Base-by-base conservation (phyloP, 441 rosid species). In the Jatropha podagrica region DNA sequence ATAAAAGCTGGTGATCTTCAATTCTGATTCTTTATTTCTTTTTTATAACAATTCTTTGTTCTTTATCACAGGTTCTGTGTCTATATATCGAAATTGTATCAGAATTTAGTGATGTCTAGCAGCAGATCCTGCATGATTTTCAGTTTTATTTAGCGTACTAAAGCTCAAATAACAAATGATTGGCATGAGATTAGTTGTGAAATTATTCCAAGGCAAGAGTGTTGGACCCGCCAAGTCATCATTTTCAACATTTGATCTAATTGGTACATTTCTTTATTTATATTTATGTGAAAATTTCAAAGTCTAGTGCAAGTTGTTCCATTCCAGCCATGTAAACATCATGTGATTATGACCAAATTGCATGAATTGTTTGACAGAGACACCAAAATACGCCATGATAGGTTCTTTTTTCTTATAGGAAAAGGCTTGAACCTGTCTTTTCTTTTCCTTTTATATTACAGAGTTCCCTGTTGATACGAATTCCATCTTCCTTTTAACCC, bases 281-380 rank as follows among this genome's bases (percentile, higher is more conserved):
- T 62, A 32, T 68, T 61, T 2, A 41, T 23, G 63, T 73, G 7
- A 32, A 52, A 40, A 42, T 20, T 32, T 65, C 61, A 69, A 69
- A 71, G 58, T 46, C 7, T 17, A 15, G 18, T 17, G 68, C 68
- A 74, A 61, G 54, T 26, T 18, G 71, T 32, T 32, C 32, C 32
- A 32, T 37, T 67, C 10, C 61, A 8, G n/a, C 56, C 48, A 71
- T 20, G 62, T 12, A 46, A 61, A 4, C 60, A 72, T 81, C 13
- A 69, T 79, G 68, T 79, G 77, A 72, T 48, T 65, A 55, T 76
- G 64, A 65, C 70, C 60, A 20, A 38, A 17, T 15, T 61, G 65
- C 75, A 64, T 82, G 68, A 66, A 70, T 76, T 74, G 71, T 76
- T 65, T 37, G 73, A 73, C 32, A 54, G 48, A 69, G 73, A 64